Base-by-base conservation (phyloP, 2,329 filamentous ascomycete genomes). In the Colletotrichum tabaci region DNA sequence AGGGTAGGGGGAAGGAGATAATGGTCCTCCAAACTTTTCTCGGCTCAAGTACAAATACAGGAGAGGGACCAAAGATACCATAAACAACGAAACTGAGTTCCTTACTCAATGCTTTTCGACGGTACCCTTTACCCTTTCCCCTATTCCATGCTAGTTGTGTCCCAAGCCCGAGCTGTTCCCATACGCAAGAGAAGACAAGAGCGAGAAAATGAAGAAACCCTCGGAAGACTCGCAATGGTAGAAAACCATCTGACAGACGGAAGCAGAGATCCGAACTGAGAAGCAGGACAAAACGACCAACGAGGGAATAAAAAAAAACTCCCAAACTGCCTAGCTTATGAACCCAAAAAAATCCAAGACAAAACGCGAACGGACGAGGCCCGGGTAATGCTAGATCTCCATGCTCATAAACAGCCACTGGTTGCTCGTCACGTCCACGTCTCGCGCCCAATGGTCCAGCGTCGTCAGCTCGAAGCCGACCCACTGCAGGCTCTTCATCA, bases 391-490 rank as follows among this genome's bases (percentile, higher is more conserved):
- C 66, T 88, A 97, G 70, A 96, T 85, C 80, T 98, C 95, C 91
- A 97, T 96, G 74, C 91, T 91, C 87, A 98, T 90, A 80, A 97
- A 94, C 71, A 98, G 82, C 95, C 95, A 98, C 77, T 87, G 87
- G 63, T 91, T 84, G 83, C 94, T 97, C 61, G 93, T 90, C 64
- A 92, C 87, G 74, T 93, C 89, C 66, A 88, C 80, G 49, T 87
- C 86, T 56, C 86, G 84, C 18, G 89, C 88, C 92, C 94, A 98
- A 76, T 90, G 88, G 76, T 95, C 92, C 53, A 98, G 87, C 30
- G 93, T 96, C 61, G 90, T 91, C 75, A 96, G 88, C 79, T 94
- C 93, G 79, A 98, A 98, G 66, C 95, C 95, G 74, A 97, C 95
- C 95, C 95, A 98, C 80, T 95, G 93, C 62, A 98, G 88, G 77